These are phyloP conservation scores for Pseudocercospora vitis DNA, from an alignment of 2,329 filamentous ascomycete genomes.

Conservation along the genomic window DNA sequence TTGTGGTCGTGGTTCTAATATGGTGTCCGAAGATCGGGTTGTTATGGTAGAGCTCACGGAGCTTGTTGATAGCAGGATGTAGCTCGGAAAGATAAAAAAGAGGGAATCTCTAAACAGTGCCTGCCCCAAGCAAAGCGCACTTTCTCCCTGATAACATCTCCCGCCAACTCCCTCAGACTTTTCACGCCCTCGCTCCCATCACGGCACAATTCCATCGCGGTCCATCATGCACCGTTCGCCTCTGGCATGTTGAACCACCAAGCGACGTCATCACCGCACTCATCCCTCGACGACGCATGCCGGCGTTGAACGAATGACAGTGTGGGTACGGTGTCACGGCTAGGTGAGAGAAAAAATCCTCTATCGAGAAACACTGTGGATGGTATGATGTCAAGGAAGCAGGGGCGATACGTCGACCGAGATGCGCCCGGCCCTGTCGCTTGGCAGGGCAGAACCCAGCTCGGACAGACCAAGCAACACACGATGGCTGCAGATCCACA, in stretches of 20 bases:
- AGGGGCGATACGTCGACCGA: neutral
- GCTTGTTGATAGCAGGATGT: no score
- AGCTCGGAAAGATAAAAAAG: no score
- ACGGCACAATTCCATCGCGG: neutral
- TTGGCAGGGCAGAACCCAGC: constrained; percentile 1
- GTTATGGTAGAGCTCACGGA: no score
- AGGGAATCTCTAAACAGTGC: no score
- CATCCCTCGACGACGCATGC: neutral
- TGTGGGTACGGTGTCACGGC: constrained; percentile 7
- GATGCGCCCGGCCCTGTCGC: neutral
- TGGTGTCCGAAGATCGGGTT: no score
- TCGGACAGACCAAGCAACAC: no score
- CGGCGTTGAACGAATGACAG: constrained; percentile 9
- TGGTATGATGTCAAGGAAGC: neutral
- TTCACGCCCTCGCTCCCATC: constrained; percentile 6
- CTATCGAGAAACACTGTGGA: no score
- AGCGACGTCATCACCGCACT: constrained; percentile 6
- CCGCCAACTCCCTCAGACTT: constrained; percentile 8
- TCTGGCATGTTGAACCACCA: constrained; percentile 11
- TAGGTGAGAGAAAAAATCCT: neutral
- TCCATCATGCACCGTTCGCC: constrained; percentile 5
- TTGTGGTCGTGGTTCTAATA: constrained; percentile 38
- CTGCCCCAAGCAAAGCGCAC: no score
- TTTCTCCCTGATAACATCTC: constrained; percentile 10
- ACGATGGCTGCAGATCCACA: constrained; percentile 21